These are phyloP conservation scores for Marasmius tenuissimus DNA, from an alignment of 1,284 basidiomycete genomes.

Conservation along the genomic window DNA sequence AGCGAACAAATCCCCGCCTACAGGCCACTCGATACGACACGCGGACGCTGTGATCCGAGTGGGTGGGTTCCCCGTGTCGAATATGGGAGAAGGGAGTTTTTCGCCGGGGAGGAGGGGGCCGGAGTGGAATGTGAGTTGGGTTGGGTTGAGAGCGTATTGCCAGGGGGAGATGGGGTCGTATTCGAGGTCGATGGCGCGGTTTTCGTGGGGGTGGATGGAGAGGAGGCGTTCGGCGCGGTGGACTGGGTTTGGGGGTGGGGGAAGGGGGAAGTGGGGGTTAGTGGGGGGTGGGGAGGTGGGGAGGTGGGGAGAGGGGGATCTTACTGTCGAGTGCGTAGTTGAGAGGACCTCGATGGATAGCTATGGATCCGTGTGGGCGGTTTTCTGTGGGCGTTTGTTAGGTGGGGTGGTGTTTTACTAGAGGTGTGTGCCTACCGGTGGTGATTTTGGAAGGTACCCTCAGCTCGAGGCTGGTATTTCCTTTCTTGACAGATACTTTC, in stretches of 20 bases:
- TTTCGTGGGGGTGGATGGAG: constrained; percentile 31
- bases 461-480: constrained; percentile 45
- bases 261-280: neutral
- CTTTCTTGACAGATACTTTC: constrained; percentile 39
- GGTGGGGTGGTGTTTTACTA: too few species aligned
- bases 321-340: constrained; percentile 40
- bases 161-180: constrained; percentile 34
- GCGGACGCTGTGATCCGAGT: constrained; percentile 37
- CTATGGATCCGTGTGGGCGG: constrained; percentile 46
- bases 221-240: constrained; percentile 32
- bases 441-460: constrained; percentile 49
- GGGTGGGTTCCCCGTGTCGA: constrained; percentile 37
- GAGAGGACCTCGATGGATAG: constrained; percentile 40
- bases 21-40: constrained; percentile 37
- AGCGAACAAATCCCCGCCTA: constrained; percentile 38
- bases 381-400: constrained; percentile 33
- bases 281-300: neutral
- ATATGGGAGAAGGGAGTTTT: constrained; percentile 37
- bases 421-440: too few species aligned
- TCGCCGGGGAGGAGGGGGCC: constrained; percentile 25
- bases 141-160: constrained; percentile 41
- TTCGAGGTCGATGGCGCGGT: constrained; percentile 37
- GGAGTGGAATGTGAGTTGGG: constrained; percentile 34
- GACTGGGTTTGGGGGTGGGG: neutral
- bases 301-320: neutral